Evolutionary conservation across 2,329 filamentous ascomycete genomes (phyloP), one percentile per base, ranked within the genome.

Genomic region (Cercospora sp.): DNA sequence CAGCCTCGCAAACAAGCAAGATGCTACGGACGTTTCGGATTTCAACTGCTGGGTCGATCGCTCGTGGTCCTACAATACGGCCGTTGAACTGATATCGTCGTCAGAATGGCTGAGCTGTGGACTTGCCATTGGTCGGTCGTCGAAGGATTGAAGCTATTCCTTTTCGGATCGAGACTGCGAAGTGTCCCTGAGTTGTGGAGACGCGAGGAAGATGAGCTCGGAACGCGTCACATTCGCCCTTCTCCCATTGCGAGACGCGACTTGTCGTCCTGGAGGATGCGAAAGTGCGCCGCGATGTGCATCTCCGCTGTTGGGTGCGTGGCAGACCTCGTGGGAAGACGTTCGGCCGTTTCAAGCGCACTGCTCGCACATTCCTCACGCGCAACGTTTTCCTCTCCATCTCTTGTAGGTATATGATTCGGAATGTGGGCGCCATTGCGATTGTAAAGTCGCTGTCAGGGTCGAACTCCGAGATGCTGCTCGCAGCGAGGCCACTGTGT

Each of bases 151-250:
- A 31, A 31, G 45, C 42, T 48, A 63, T 53, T 36, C 48, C 61
- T 6, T 10, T 63, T 63, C 53, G 20, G 61, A 23, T 28, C 61
- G 61, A 16, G 30, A 55, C 30, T 63, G 61, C 61, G 61, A 63
- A 36, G n/a, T 23, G 26, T 51, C 60, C 26, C 30, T 45, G 16
- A 18, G 13, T 31, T 0, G 18, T 13, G 23, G 42, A 18, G n/a
- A 30, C 3, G 55, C 30, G 28, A 36, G 55, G 55, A 16, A 12
- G 2, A 59, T 45, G 59, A 61, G 33, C 6, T 23, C 40, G 60
- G 18, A 8, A 20, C 60, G 60, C 60, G 10, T 62, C 40, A 51
- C 31, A 30, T 20, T 59, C 5, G 55, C 12, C 0, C 16, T 36
- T 36, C 55, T 59, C 30, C 9, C n/a, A 33, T 12, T 20, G 30